Base-by-base conservation (phyloP, 371 early-diverging fungal genomes). In the Zopfochytrium polystomum region DNA sequence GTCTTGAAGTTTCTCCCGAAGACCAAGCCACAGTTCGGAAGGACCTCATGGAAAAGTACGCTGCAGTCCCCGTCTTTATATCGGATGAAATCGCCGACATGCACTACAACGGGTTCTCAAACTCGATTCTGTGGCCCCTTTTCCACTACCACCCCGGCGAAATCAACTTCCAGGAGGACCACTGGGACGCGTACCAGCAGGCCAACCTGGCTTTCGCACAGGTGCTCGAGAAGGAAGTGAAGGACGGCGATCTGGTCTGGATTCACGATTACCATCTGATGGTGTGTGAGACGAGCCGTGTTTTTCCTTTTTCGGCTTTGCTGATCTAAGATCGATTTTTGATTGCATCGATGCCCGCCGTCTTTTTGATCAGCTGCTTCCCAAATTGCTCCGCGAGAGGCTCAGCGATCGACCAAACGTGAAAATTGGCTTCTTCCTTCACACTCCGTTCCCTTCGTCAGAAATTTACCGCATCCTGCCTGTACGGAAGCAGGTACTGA, bases 181-280 rank as follows among this genome's bases (percentile, higher is more conserved):
- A 88, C 65, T 99, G 95, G 91, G 87, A 90, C 29, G 93, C 92
- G 0, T 99, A 99, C 74, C 85, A 88, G 66, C 68, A 82, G 42
- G 95, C 92, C 50, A 99, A 97, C 76, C 67, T 61, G 52, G 74
- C 81, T 35, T 96, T 99, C 79, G 92, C 94, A 30, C 83, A 90
- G 45, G 85, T 89, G 15, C 80, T 99, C 58, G 71, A 77, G 7
- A 80, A 86, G 34, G 79, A 86, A 50, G 79, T 89, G 0, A 70
- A 89, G 63, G 91, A 93, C 50, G 91, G 88, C 42, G 98, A 96
- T 75, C 74, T 95, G 38, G 87, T 99, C 34, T 97, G 98, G 95
- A 88, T 99, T 22, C 99, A 99, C 56, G 99, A 99, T 73, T 99
- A 98, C 75, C 99, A 99, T 71, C 72, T 99, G 55, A 93, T 99